A percentile compares a stretch with the other conserved stretches of the same genome.
Evolutionary conservation across 1,139 yeast genomes (phyloP).

Genomic region (Candida sanyaensis): DNA sequence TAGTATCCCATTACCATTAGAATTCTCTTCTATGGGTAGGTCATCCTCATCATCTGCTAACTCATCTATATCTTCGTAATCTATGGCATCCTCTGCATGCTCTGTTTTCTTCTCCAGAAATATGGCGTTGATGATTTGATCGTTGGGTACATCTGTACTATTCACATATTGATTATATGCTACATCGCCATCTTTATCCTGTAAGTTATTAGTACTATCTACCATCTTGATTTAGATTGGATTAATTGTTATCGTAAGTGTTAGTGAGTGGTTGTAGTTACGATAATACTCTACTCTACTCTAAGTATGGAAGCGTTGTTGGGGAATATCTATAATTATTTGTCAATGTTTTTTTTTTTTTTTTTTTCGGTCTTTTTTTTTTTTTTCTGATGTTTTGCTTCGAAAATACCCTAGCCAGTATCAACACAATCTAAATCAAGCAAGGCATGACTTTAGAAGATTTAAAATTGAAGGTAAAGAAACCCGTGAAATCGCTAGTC

Average conservation of each 20-base stretch:
- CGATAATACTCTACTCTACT: no score
- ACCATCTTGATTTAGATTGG: conserved; percentile 4
- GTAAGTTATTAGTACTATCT: background rate
- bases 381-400: background rate
- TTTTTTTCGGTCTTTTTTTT: background rate
- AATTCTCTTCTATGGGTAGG: conserved; percentile 42
- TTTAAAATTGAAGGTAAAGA: background rate
- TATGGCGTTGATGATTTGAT: conserved; percentile 40
- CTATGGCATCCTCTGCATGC: conserved; percentile 94
- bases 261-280: no score
- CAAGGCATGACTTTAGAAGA: conserved; percentile 8
- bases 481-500: conserved; percentile 3
- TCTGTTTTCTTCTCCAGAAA: conserved; percentile 43
- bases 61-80: conserved; percentile 93
- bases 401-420: no score
- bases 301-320: background rate
- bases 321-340: background rate
- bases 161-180: conserved; percentile 19
- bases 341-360: conserved; percentile 1
- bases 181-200: conserved; percentile 10
- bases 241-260: no score
- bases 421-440: no score
- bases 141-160: conserved; percentile 31
- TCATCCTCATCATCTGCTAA: conserved; percentile 72
- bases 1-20: conserved; percentile 8